Percentiles rank a stretch among this genome's conserved stretches.
Conservation (phyloP, 2,329 filamentous ascomycete genomes). For the Amylocarpus encephaloides region DNA sequence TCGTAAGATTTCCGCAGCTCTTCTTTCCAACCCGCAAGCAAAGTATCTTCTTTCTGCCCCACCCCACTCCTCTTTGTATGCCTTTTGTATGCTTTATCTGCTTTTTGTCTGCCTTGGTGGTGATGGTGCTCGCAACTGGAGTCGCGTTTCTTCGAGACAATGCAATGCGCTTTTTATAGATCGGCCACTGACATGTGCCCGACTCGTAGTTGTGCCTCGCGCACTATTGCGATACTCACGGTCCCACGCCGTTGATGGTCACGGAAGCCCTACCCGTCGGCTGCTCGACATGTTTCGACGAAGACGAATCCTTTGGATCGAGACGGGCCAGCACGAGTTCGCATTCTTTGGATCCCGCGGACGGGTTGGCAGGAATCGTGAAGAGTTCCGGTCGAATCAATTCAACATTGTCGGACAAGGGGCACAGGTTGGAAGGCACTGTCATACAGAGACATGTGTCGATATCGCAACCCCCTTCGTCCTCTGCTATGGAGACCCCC, state of each 20-base stretch:
- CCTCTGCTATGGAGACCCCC: conserved; percentile 48
- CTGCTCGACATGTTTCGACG: conserved; percentile 54
- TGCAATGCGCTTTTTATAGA: not conserved
- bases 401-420: conserved; percentile 15
- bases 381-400: conserved; percentile 12
- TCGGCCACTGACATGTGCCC: conserved; percentile 15
- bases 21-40: not conserved
- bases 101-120: conserved; percentile 13
- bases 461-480: conserved; percentile 28
- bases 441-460: conserved; percentile 2
- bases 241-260: conserved; percentile 63
- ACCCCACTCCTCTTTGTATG: conserved; percentile 4
- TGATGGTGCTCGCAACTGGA: conserved; percentile 9
- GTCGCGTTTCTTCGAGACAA: not conserved
- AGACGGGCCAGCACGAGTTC: conserved; percentile 25
- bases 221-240: conserved; percentile 65
- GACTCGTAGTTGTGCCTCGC: conserved; percentile 56
- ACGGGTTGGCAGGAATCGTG: conserved; percentile 15
- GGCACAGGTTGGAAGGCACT: conserved; percentile 10
- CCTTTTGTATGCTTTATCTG: conserved; percentile 12
- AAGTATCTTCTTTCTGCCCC: not conserved
- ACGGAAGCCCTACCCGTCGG: conserved; percentile 58
- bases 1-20: conserved; percentile 22
- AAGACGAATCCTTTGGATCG: conserved; percentile 26
- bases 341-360: conserved; percentile 21